Evolutionary conservation across 805 yeast genomes (phyloP).

Genomic region (Ascoidea tarda): DNA sequence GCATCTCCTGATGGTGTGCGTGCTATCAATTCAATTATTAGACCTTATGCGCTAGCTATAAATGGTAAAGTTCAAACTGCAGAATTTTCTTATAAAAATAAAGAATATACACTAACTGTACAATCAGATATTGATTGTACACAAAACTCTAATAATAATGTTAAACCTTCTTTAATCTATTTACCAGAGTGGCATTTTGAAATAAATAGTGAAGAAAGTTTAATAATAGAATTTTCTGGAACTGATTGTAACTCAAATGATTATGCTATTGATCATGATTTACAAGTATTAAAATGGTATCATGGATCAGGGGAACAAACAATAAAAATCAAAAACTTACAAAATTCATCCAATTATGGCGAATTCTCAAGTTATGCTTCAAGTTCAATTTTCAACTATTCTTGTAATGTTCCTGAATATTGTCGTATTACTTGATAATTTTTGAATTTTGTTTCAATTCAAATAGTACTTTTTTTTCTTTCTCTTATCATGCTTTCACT

Average conservation of each 20-base stretch:
- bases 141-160: background rate
- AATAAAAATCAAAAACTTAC: conserved; percentile 7
- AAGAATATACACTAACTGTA: conserved; percentile 35
- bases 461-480: too few species aligned
- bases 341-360: background rate
- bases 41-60: conserved; percentile 63
- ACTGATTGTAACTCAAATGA: conserved; percentile 39
- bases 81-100: conserved; percentile 41
- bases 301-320: conserved; percentile 33
- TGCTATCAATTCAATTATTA: conserved; percentile 56
- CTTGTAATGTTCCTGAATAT: too few species aligned
- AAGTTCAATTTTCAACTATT: too few species aligned
- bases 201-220: conserved; percentile 18
- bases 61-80: conserved; percentile 42
- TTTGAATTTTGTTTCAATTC: too few species aligned
- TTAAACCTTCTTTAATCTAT: conserved; percentile 42
- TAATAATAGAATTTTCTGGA: conserved; percentile 27
- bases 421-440: too few species aligned
- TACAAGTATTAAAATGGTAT: conserved; percentile 58
- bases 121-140: conserved; percentile 16
- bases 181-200: conserved; percentile 66
- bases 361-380: too few species aligned
- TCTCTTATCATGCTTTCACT: too few species aligned
- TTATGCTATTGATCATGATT: conserved; percentile 25
- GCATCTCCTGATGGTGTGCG: conserved; percentile 43